Conservation (phyloP, 345 rosid genomes). For the Conringia planisiliqua region DNA sequence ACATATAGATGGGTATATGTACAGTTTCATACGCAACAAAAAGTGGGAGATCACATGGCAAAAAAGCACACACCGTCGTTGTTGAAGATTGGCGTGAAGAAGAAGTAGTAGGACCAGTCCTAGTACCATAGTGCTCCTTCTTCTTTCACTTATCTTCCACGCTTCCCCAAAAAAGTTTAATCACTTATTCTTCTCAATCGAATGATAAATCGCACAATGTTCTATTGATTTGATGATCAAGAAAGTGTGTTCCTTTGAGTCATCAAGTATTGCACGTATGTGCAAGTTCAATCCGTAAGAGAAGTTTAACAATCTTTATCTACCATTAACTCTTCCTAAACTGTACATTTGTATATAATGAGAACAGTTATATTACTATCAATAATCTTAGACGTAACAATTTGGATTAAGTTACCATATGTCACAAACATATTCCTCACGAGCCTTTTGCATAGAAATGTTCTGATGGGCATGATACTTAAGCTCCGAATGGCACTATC, state of each 20-base stretch:
- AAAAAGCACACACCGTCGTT: constrained; percentile 27
- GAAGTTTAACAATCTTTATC: background rate
- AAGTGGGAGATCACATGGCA: constrained; percentile 31
- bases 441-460: background rate
- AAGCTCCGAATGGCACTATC: too few species aligned
- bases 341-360: too few species aligned
- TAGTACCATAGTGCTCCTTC: constrained; percentile 28
- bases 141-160: constrained; percentile 21
- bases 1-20: constrained; percentile 3
- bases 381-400: background rate
- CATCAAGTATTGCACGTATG: background rate
- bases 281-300: background rate
- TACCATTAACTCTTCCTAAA: background rate
- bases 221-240: background rate
- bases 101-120: constrained; percentile 32
- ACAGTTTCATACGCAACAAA: constrained; percentile 22
- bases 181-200: constrained; percentile 7
- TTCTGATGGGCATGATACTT: background rate
- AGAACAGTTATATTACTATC: background rate
- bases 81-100: constrained; percentile 31
- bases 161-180: constrained; percentile 18
- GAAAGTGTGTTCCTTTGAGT: background rate
- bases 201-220: background rate
- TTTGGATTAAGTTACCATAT: background rate
- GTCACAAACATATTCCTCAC: background rate